Conservation (phyloP, 1,284 basidiomycete species). For the Mycena sp. region DNA sequence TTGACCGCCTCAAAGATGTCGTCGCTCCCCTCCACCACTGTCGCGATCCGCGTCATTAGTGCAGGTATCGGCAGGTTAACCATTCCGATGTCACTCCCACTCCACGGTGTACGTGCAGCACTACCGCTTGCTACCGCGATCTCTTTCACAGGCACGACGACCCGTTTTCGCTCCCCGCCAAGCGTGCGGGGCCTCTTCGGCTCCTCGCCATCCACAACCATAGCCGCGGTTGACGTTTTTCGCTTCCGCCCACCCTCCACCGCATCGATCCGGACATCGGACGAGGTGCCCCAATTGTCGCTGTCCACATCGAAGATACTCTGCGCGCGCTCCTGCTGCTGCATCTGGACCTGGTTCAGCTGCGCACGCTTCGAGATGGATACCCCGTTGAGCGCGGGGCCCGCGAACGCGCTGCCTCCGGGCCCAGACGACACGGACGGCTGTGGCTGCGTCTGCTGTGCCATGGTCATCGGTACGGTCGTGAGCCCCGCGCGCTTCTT, state of each 20-base stretch:
- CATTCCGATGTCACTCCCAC: constrained; percentile 11
- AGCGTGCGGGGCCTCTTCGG: constrained; percentile 65
- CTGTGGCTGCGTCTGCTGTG: constrained; percentile 7
- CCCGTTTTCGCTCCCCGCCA: constrained; percentile 66
- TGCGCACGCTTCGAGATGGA: constrained; percentile 52
- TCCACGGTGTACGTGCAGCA: constrained; percentile 15
- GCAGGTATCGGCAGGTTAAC: constrained; percentile 56
- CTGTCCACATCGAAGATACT: constrained; percentile 51
- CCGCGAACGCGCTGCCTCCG: constrained; percentile 29
- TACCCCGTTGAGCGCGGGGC: constrained; percentile 27
- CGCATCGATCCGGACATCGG: constrained; percentile 57
- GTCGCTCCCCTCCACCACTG: constrained; percentile 70
- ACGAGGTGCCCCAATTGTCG: constrained; percentile 42
- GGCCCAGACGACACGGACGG: constrained; percentile 22
- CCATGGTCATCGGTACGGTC: constrained; percentile 18
- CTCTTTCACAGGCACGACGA: constrained; percentile 19
- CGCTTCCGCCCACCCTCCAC: constrained; percentile 60
- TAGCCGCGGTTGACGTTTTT: constrained; percentile 56
- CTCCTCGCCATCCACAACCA: constrained; percentile 49
- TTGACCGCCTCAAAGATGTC: constrained; percentile 86
- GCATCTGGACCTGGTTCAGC: constrained; percentile 43
- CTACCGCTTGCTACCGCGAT: constrained; percentile 6
- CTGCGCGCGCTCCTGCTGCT: constrained; percentile 18
- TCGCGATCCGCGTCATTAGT: constrained; percentile 66
- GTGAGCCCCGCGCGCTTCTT: constrained; percentile 76